phyloP scores from a whole-genome alignment of 2,329 filamentous ascomycete genomes.

The Reticulascus tulasneorum region DNA sequence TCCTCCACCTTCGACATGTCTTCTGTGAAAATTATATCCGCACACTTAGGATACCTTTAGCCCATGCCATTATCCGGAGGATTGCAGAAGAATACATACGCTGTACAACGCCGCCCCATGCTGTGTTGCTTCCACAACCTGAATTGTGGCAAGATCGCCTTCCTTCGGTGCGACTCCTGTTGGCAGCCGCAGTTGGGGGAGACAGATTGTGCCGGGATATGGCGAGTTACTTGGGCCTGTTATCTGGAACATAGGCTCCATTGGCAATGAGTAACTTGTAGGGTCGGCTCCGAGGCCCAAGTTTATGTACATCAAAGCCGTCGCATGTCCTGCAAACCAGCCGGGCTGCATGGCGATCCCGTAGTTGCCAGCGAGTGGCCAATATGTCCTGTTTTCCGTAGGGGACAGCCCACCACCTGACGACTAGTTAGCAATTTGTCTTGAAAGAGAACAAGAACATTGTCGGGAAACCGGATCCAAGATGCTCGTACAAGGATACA shows the following conservation, averaged over 20 bases:
- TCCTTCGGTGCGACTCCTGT: constrained; percentile 52
- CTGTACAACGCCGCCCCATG: constrained; percentile 67
- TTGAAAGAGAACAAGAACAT: neutral
- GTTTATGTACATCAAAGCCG: constrained; percentile 69
- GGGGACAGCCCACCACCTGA: constrained; percentile 65
- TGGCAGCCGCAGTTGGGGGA: constrained; percentile 68
- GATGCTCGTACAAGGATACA: constrained; percentile 64
- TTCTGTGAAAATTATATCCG: constrained; percentile 68
- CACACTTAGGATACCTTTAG: constrained; percentile 48
- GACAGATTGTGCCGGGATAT: constrained; percentile 64
- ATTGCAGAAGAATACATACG: constrained; percentile 37
- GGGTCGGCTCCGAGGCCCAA: constrained; percentile 61
- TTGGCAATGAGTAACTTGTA: constrained; percentile 62
- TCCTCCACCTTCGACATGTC: constrained; percentile 44
- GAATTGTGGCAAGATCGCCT: constrained; percentile 69
- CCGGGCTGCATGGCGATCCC: constrained; percentile 66
- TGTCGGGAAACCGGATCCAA: neutral
- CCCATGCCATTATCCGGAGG: neutral
- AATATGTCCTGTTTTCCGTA: constrained; percentile 66
- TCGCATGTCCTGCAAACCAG: constrained; percentile 66
- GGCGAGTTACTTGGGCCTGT: constrained; percentile 56
- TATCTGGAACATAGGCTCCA: constrained; percentile 62
- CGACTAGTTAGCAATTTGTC: neutral
- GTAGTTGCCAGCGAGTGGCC: constrained; percentile 64
- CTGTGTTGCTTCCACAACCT: constrained; percentile 63